Conservation (phyloP, 1,284 basidiomycete genomes). For the Ceraceosorus guamensis region DNA sequence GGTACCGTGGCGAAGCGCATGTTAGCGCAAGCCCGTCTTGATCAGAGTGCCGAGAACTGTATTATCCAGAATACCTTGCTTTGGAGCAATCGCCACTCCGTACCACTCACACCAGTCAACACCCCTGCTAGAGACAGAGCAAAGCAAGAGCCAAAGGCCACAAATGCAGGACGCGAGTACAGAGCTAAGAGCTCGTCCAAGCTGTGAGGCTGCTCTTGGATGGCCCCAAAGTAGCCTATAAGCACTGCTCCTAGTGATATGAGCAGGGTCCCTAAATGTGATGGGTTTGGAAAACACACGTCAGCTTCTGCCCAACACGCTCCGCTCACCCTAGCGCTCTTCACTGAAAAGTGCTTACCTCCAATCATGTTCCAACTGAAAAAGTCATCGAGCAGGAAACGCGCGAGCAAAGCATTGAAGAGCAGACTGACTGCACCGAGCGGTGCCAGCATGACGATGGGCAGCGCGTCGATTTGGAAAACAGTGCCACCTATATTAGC, state of each 20-base stretch:
- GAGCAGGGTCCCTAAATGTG: conserved; percentile 59
- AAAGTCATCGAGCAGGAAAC: conserved; percentile 73
- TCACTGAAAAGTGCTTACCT: conserved; percentile 45
- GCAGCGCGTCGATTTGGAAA: conserved; percentile 84
- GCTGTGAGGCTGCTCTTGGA: conserved; percentile 81
- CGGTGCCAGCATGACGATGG: conserved; percentile 53
- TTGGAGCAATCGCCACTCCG: too few species aligned
- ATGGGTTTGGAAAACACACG: background rate
- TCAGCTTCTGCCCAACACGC: background rate
- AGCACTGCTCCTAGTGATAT: conserved; percentile 82
- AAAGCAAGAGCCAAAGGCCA: conserved; percentile 61
- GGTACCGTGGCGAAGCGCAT: too few species aligned
- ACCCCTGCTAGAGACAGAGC: conserved; percentile 61
- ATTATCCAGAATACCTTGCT: too few species aligned
- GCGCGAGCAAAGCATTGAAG: conserved; percentile 90
- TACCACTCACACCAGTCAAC: conserved; percentile 17
- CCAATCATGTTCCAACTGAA: conserved; percentile 77
- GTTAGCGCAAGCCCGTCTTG: too few species aligned
- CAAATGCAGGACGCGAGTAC: conserved; percentile 71
- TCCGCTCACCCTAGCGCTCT: background rate
- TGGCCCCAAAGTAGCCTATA: conserved; percentile 84
- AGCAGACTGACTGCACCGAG: conserved; percentile 83
- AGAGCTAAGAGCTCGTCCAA: conserved; percentile 76
- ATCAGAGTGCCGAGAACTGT: too few species aligned
- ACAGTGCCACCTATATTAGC: conserved; percentile 88